Conservation (phyloP, 75 land plant genomes). For the Isoetes taiwanensis region DNA sequence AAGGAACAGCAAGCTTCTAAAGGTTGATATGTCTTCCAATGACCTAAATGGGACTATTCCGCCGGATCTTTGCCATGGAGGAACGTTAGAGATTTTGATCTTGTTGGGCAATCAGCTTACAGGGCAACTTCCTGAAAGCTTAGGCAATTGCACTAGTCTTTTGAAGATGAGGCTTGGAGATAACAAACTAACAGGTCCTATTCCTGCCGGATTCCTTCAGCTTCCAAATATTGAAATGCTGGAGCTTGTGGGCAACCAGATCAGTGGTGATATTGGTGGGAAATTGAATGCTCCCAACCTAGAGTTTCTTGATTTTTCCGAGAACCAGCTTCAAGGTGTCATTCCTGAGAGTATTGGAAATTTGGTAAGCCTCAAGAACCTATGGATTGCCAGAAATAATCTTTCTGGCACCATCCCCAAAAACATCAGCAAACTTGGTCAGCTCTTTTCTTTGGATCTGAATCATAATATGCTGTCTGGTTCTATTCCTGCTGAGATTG, state of each 20-base stretch:
- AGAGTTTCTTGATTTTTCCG: constrained; percentile 40
- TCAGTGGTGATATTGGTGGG: too few relatives aligned
- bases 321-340: constrained; percentile 47
- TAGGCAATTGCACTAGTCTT: constrained; percentile 55
- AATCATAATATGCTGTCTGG: constrained; percentile 49
- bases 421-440: constrained; percentile 34
- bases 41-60: constrained; percentile 64
- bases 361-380: constrained; percentile 34
- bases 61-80: constrained; percentile 37
- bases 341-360: constrained; percentile 55
- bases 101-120: constrained; percentile 48
- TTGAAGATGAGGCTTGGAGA: constrained; percentile 36
- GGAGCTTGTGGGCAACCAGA: too few relatives aligned
- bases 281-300: too few relatives aligned
- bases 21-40: constrained; percentile 51
- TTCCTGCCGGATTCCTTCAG: constrained; percentile 54
- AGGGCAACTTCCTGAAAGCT: constrained; percentile 54
- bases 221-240: too few relatives aligned
- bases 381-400: constrained; percentile 39
- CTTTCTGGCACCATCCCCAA: constrained; percentile 42
- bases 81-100: constrained; percentile 38
- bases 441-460: constrained; percentile 32
- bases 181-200: constrained; percentile 55
- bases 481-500: constrained; percentile 41
- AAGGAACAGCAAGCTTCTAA: constrained; percentile 29